Conservation (phyloP, 169 alveolate species). For the Pseudocohnilembus persalinus region DNA sequence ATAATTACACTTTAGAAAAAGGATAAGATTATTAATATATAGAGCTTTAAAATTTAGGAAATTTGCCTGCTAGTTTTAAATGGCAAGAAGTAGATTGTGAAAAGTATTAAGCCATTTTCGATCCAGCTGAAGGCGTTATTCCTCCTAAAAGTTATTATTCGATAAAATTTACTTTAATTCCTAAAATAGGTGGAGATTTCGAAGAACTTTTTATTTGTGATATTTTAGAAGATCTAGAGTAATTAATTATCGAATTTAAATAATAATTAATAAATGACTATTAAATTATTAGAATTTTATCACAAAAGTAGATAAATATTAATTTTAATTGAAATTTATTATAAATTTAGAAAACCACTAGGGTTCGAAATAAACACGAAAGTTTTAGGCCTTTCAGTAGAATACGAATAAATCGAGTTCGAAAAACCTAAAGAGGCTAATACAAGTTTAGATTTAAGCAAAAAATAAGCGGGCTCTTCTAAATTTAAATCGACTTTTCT, state of each 20-base stretch:
- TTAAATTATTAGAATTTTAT: too few species aligned
- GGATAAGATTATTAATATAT: slow-evolving; percentile 54
- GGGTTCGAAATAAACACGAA: slow-evolving; percentile 69
- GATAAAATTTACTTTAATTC: slow-evolving; percentile 64
- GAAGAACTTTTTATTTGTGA: slow-evolving; percentile 80
- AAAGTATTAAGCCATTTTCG: slow-evolving; percentile 71
- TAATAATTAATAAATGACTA: too few species aligned
- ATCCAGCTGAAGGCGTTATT: slow-evolving; percentile 77
- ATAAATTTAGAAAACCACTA: slow-evolving; percentile 67
- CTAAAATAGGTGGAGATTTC: slow-evolving; percentile 71
- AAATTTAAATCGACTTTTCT: slow-evolving; percentile 6
- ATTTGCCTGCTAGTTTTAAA: slow-evolving; percentile 76
- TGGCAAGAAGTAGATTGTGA: slow-evolving; percentile 73
- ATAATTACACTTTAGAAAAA: slow-evolving; percentile 48
- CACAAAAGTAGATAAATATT: too few species aligned
- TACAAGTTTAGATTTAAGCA: slow-evolving; percentile 1
- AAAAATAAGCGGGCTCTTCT: slow-evolving; percentile 7
- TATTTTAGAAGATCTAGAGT: slow-evolving; percentile 43
- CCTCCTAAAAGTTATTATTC: slow-evolving; percentile 69
- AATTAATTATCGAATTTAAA: too few species aligned
- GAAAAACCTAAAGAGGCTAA: slow-evolving; percentile 26
- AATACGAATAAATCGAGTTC: slow-evolving; percentile 54
- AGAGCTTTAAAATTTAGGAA: slow-evolving; percentile 75
- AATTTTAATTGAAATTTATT: too few species aligned
- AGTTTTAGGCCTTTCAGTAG: slow-evolving; percentile 67